Evolutionary conservation across 139 green algal species (phyloP), one percentile per base, ranked within the genome.

Genomic region (Asterochloris erici): DNA sequence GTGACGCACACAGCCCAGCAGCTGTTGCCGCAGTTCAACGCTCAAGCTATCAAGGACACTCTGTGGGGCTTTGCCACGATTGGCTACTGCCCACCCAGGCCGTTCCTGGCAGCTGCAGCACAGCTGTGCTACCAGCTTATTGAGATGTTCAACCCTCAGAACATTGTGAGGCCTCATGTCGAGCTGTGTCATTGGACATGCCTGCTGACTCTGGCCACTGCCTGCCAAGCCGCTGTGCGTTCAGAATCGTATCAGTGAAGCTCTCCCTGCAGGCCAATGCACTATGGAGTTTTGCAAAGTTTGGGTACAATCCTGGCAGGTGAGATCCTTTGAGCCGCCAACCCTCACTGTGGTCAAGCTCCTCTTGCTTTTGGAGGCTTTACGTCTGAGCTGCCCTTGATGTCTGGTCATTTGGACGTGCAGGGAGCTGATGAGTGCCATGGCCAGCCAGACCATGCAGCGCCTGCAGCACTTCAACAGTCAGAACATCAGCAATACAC

Each of bases 401-500:
- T 71, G 66, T 71, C 19, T 24, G 21, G 38, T 54, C 38, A 71
- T 27, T 12, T 76, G 60, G 13, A 24, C 9, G 4, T 80, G 60
- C 76, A 80, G 76, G 61, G 76, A 80, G 60, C 60, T 80, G 24
- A 61, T 80, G 60, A 80, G 76, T 69, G 76, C 76, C 54, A 80
- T 80, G 76, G 76, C 76, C 17, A 80, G 60, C n/a, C 76, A 80
- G 24, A 62, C 76, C 76, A 80, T 80, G 76, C 76, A 80, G 76
- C 76, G 76, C 0, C 60, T 80, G 60, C 76, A 61, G 24, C 76
- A 80, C 10, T 83, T 83, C 79, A 83, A 83, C 38, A 63, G 63
- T 68, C 88, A 92, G 82, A 87, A 91, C 79, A 85, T 93, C 81
- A 88, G 77, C 81, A 91, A 90, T 84, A 82, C 83, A 17, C 71